phyloP scores from a whole-genome alignment of 805 yeast species.

The Kodamaea leandrae region DNA sequence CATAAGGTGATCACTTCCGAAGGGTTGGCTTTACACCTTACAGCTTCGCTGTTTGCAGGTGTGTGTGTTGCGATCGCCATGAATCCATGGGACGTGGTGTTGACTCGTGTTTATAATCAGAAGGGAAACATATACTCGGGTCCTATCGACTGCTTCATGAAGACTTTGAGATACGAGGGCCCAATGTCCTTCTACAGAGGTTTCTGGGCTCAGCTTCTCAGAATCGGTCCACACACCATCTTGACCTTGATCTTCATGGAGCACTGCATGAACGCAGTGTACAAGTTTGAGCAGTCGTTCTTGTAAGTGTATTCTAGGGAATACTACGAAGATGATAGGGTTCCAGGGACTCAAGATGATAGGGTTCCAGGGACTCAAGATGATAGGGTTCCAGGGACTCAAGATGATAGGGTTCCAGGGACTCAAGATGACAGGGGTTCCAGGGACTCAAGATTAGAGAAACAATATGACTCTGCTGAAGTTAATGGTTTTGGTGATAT shows the following conservation, averaged over 20 bases:
- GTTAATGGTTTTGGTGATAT: too few species aligned
- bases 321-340: too few species aligned
- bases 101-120: slow-evolving; percentile 94
- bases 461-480: too few species aligned
- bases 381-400: too few species aligned
- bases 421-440: too few species aligned
- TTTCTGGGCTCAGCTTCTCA: slow-evolving; percentile 84
- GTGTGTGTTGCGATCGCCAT: slow-evolving; percentile 90
- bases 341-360: too few species aligned
- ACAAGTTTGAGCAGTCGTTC: slow-evolving; percentile 25
- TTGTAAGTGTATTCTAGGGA: neutral
- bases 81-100: slow-evolving; percentile 96
- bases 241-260: slow-evolving; percentile 92
- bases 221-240: slow-evolving; percentile 95
- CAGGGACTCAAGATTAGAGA: too few species aligned
- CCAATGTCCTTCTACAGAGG: slow-evolving; percentile 87
- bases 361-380: too few species aligned
- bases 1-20: slow-evolving; percentile 55
- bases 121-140: slow-evolving; percentile 83
- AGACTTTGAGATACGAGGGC: slow-evolving; percentile 86
- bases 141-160: slow-evolving; percentile 82
- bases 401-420: too few species aligned
- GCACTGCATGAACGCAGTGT: slow-evolving; percentile 71
- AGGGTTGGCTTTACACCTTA: slow-evolving; percentile 61
- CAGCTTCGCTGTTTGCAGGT: slow-evolving; percentile 77